Conservation (phyloP, 2,329 filamentous ascomycete species). For the Teratosphaeria destructans region DNA sequence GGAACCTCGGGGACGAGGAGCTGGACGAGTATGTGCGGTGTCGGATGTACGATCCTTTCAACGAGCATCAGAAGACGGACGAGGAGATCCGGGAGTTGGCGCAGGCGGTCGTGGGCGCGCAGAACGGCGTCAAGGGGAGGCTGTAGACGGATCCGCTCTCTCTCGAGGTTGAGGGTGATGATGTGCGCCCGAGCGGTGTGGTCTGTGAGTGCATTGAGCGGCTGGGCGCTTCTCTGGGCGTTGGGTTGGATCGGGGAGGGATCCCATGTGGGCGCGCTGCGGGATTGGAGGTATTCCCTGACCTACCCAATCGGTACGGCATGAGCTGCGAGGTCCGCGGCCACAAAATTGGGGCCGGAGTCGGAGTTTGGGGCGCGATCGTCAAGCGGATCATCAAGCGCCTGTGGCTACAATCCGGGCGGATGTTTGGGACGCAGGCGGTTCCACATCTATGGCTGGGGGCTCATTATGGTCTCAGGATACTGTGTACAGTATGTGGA, state of each 20-base stretch:
- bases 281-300: no score
- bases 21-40: slow-evolving; percentile 55
- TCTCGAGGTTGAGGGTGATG: not conserved
- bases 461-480: no score
- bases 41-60: slow-evolving; percentile 43
- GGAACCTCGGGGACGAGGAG: slow-evolving; percentile 54
- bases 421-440: no score
- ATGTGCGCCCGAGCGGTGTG: no score
- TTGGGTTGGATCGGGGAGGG: no score
- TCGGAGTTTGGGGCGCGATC: not conserved
- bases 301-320: not conserved
- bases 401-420: no score
- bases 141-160: not conserved
- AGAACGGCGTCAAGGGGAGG: not conserved
- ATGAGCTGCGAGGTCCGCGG: not conserved
- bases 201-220: no score
- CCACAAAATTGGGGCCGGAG: not conserved
- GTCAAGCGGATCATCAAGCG: no score
- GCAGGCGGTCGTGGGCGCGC: not conserved
- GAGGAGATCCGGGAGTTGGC: slow-evolving; percentile 24
- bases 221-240: no score
- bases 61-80: slow-evolving; percentile 31
- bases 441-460: no score
- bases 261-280: not conserved
- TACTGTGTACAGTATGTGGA: no score